phyloP scores from a whole-genome alignment of 108 stramenopile genomes.

The Craspedostauros australis region DNA sequence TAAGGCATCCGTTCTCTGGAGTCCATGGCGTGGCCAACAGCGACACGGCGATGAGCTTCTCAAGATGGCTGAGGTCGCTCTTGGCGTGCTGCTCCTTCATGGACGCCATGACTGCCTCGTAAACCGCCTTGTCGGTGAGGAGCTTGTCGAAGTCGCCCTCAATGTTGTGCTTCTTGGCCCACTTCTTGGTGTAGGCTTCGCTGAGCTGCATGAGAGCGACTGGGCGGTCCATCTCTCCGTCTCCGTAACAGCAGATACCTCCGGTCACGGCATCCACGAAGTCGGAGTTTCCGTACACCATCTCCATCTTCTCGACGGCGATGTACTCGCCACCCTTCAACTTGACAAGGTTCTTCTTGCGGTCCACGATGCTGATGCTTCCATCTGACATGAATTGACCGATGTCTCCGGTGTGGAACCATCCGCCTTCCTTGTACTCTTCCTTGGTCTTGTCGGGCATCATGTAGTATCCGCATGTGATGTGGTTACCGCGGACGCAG shows the following conservation, averaged over 20 bases:
- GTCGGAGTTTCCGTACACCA: conserved; percentile 55
- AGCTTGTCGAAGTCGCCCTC: conserved; percentile 48
- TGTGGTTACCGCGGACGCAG: conserved; percentile 52
- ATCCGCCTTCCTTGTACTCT: conserved; percentile 70
- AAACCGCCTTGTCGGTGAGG: conserved; percentile 54
- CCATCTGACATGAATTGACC: conserved; percentile 82
- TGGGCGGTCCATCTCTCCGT: conserved; percentile 88
- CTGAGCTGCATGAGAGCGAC: conserved; percentile 74
- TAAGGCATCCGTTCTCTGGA: conserved; percentile 83
- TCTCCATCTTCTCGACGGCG: conserved; percentile 83
- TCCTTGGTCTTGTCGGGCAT: conserved; percentile 78
- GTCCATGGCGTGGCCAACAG: conserved; percentile 71
- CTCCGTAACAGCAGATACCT: conserved; percentile 81
- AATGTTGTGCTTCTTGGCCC: conserved; percentile 69
- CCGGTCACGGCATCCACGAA: conserved; percentile 77
- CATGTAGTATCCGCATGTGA: conserved; percentile 81
- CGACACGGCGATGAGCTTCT: conserved; percentile 62
- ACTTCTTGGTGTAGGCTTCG: conserved; percentile 51
- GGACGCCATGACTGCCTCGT: conserved; percentile 62
- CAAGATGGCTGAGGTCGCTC: conserved; percentile 65
- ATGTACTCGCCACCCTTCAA: conserved; percentile 92
- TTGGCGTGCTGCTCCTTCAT: conserved; percentile 59
- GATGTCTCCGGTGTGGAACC: conserved; percentile 87
- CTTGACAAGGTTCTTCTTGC: conserved; percentile 94
- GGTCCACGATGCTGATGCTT: conserved; percentile 78